These are phyloP conservation scores for Amanita pallidorosea DNA, from an alignment of 768 basidiomycete genomes.

Conservation along the genomic window DNA sequence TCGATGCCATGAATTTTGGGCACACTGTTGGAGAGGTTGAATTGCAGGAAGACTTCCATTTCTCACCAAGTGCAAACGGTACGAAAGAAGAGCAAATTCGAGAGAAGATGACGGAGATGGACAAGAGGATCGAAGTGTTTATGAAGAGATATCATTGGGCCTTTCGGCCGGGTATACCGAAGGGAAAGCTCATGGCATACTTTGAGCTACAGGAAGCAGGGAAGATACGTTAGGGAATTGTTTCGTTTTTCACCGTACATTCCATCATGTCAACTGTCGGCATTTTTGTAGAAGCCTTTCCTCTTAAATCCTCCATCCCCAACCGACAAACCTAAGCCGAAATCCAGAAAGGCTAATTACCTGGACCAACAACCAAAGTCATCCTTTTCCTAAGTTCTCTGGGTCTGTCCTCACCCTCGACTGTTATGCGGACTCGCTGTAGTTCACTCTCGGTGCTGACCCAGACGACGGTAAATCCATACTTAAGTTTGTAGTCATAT, in stretches of 20 bases:
- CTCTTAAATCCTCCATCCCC: too few relatives aligned
- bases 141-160: conserved; percentile 4
- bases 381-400: too few relatives aligned
- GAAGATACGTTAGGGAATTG: conserved; percentile 1
- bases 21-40: conserved; percentile 2
- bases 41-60: neutral
- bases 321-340: too few relatives aligned
- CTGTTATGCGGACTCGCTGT: too few relatives aligned
- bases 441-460: too few relatives aligned
- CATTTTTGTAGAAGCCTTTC: too few relatives aligned
- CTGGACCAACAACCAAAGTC: too few relatives aligned
- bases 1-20: conserved; percentile 1
- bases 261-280: too few relatives aligned
- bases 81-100: conserved; percentile 1
- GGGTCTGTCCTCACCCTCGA: too few relatives aligned
- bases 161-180: conserved; percentile 1
- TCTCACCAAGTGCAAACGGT: neutral
- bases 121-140: conserved; percentile 2
- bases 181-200: conserved; percentile 2
- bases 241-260: neutral
- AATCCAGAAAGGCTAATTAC: too few relatives aligned
- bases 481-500: too few relatives aligned
- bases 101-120: conserved; percentile 4
- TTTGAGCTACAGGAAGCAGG: conserved; percentile 1
- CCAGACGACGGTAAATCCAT: too few relatives aligned